Evolutionary conservation across 2,329 filamentous ascomycete species (phyloP).

Genomic region (Nannizziopsis arthrosporioides): DNA sequence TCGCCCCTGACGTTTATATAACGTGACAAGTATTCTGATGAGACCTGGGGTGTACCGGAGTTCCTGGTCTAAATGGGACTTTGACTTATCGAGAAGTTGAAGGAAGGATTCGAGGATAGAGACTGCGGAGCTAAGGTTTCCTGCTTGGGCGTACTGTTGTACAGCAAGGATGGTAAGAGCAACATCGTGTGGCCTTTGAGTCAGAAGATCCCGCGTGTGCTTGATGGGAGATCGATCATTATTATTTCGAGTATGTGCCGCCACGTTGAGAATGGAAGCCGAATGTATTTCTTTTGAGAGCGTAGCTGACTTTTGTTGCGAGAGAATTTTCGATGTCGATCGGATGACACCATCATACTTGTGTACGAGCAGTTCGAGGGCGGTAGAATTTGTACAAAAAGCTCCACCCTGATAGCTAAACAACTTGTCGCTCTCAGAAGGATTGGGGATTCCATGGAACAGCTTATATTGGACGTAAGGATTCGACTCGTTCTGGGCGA

Average conservation of each 20-base stretch:
- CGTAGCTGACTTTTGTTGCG: constrained; percentile 39
- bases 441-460: constrained; percentile 40
- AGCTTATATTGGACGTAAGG: constrained; percentile 48
- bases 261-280: constrained; percentile 57
- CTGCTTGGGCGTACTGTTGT: constrained; percentile 64
- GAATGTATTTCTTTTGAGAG: constrained; percentile 42
- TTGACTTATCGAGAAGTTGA: constrained; percentile 54
- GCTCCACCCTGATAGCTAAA: constrained; percentile 48
- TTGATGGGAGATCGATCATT: constrained; percentile 58
- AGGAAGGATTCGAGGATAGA: constrained; percentile 66
- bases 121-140: constrained; percentile 62
- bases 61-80: constrained; percentile 47
- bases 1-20: constrained; percentile 67
- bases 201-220: constrained; percentile 55
- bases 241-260: constrained; percentile 55
- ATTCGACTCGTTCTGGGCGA: constrained; percentile 38
- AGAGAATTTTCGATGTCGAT: constrained; percentile 42
- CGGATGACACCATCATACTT: constrained; percentile 49
- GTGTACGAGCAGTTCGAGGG: constrained; percentile 47
- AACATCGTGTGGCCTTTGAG: constrained; percentile 65
- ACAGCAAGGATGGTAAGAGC: constrained; percentile 68
- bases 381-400: constrained; percentile 44
- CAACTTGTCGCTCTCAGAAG: constrained; percentile 42
- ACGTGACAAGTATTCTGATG: constrained; percentile 63
- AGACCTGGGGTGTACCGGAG: constrained; percentile 75